Evolutionary conservation across 306 rosid species (phyloP).

Genomic region (Clitoria ternatea): DNA sequence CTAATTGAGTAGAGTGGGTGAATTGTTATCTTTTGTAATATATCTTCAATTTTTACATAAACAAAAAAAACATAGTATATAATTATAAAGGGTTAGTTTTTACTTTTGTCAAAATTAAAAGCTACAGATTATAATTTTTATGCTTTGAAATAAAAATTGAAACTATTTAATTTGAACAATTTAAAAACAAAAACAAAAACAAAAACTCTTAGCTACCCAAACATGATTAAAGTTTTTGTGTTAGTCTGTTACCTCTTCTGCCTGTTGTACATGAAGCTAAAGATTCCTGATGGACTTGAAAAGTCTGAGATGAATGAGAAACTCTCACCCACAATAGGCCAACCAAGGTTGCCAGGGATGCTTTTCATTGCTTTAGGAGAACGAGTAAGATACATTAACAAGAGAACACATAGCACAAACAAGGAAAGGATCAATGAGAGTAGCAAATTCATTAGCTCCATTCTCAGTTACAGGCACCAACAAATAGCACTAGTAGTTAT

Average conservation of each 20-base stretch:
- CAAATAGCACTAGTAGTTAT: neutral
- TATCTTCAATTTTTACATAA: too few relatives aligned
- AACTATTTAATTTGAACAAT: too few relatives aligned
- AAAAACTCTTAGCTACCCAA: too few relatives aligned
- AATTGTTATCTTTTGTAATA: too few relatives aligned
- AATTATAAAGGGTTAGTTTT: too few relatives aligned
- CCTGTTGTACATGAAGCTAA: constrained; percentile 72
- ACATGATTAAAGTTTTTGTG: neutral
- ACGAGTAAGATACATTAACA: constrained; percentile 39
- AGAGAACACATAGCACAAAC: constrained; percentile 31
- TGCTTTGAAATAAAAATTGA: too few relatives aligned
- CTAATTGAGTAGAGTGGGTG: too few relatives aligned
- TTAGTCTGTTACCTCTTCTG: constrained; percentile 57
- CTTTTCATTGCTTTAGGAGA: constrained; percentile 63
- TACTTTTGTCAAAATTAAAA: too few relatives aligned
- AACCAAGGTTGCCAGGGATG: constrained; percentile 80
- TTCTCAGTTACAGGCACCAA: constrained; percentile 1
- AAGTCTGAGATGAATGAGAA: constrained; percentile 66
- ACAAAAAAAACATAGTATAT: too few relatives aligned
- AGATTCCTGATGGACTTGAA: constrained; percentile 75
- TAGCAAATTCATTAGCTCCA: constrained; percentile 40
- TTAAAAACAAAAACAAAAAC: too few relatives aligned
- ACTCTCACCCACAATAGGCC: constrained; percentile 86
- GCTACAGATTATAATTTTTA: too few relatives aligned
- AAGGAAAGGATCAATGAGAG: constrained; percentile 26